Base-by-base conservation (phyloP, 805 yeast species). In the Teunomyces pallodes region DNA sequence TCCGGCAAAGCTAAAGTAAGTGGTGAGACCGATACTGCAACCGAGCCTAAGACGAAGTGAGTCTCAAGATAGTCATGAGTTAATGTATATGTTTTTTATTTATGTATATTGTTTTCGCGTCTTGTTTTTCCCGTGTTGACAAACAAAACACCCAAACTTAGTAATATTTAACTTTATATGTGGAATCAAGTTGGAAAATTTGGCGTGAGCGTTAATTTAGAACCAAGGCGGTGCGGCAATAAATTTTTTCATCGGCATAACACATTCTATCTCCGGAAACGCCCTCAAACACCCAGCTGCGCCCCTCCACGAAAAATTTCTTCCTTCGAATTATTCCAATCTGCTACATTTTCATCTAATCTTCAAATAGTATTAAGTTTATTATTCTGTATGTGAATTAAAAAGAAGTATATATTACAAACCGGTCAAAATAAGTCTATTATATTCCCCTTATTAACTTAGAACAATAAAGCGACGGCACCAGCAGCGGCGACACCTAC, bases 401-500 rank as follows among this genome's bases (percentile, higher is more conserved):
- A 38, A 20, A 32, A 38, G 41, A 38, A 38, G 27, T 38, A 38
- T 38, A 38, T 38, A 38, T 38, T 38, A 38, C 41, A 38, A 38
- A 38, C 41, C 41, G 30, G 30, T 38, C 14, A 38, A 38, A 38
- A 38, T 38, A 29, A 38, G 41, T 38, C 41, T 38, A 38, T 38
- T 38, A 38, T 38, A 38, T 38, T 32, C 41, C 41, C 41, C 41
- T 38, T 38, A 64, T 9, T 55, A 55, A 39, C 75, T 75, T 41
- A 67, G 72, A 70, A 75, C 56, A 75, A 62, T 70, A 79, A 53
- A 70, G 82, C 77, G 59, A 84, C 83, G 79, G 89, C 91, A 64
- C 90, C 91, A 58, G 90, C 91, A 59, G 86, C 87, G 67, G 84
- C 88, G 62, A 87, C 90, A 80, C 90, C 91, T 62, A 84, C 74